A percentile compares a stretch with the other conserved stretches of the same genome.
These are phyloP conservation scores for Mangifera indica DNA, from an alignment of 345 rosid genomes.

Conservation along the genomic window DNA sequence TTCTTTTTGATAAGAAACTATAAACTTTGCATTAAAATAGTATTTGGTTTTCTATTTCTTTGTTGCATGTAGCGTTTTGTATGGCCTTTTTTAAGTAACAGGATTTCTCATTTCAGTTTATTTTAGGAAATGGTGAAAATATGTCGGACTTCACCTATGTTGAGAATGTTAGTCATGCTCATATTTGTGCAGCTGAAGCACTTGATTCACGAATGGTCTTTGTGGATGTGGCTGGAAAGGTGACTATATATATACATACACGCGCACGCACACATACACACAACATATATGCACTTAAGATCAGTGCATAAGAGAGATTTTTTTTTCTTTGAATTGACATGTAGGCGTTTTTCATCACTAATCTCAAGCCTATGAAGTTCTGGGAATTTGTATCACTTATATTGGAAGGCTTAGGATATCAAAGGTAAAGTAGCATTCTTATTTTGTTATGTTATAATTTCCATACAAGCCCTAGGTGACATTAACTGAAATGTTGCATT, in stretches of 20 bases:
- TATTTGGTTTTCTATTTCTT: background rate
- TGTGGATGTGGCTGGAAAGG: slow-evolving; percentile 99
- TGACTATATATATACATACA: slow-evolving; percentile 17
- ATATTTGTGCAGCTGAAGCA: slow-evolving; percentile 76
- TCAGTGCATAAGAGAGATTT: slow-evolving; percentile 12
- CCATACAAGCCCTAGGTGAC: slow-evolving; percentile 13
- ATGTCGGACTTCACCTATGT: slow-evolving; percentile 82
- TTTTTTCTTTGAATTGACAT: slow-evolving; percentile 25
- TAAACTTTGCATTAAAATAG: too few species aligned
- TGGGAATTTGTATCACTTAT: slow-evolving; percentile 71
- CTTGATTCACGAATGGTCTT: slow-evolving; percentile 57
- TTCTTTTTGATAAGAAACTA: too few species aligned
- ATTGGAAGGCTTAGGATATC: slow-evolving; percentile 76
- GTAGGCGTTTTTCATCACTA: slow-evolving; percentile 90
- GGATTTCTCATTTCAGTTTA: slow-evolving; percentile 68
- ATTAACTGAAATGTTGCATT: slow-evolving; percentile 3
- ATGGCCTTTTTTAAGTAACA: slow-evolving; percentile 30
- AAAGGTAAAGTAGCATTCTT: slow-evolving; percentile 50
- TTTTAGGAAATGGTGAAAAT: slow-evolving; percentile 78
- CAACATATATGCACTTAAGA: background rate
- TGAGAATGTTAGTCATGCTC: slow-evolving; percentile 88
- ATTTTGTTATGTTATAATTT: slow-evolving; percentile 8
- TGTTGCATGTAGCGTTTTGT: background rate
- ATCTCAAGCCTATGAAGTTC: slow-evolving; percentile 69
- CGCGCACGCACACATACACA: too few species aligned